Evolutionary conservation across 1,284 basidiomycete genomes (phyloP), one percentile per base, ranked within the genome.

Genomic region (Afroboletus lepidellus): DNA sequence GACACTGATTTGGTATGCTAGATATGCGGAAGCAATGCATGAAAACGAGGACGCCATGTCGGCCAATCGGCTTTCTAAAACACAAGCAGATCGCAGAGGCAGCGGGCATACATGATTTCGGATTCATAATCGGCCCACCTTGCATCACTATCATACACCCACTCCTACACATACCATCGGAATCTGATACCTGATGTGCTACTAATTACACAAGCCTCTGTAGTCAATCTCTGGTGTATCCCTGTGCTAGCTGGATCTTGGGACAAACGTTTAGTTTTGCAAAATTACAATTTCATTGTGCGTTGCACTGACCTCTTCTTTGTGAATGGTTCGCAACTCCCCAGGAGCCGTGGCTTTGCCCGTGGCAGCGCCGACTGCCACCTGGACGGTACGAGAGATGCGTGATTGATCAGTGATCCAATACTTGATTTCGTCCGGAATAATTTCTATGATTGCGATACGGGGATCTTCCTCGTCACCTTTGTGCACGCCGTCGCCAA

Each of bases 11-110:
- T 39, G 41, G 0, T 39, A 33, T 20, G 47, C 9, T 58, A 94
- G 92, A 53, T 94, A 94, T 62, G 92, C 92, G 20, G 92, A 94
- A 69, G 85, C 90, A 5, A 90, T 93, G 80, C 92, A 94, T 63
- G 77, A 85, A 60, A 90, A 85, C 50, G 85, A 86, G 68, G 89
- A 91, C 60, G 87, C 89, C 15, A 79, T 84, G 70, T 87, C 86
- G 0, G 83, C 83, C 0, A 83, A 88, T 63, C 78, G 89, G 12
- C 75, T 86, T 50, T 90, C 87, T 27, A 66, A 60, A 47, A 54
- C 56, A 12, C 55, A 56, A 53, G 30, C 29, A 41, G 27, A 47
- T 69, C 76, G 57, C 23, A 69, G 73, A 51, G 75, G 76, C 49
- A 78, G 73, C 51, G 60, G 63, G 33, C 54, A 54, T 33, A 48